Base-by-base conservation (phyloP, 1,284 basidiomycete genomes). In the Austroboletus novae-zelandiae region DNA sequence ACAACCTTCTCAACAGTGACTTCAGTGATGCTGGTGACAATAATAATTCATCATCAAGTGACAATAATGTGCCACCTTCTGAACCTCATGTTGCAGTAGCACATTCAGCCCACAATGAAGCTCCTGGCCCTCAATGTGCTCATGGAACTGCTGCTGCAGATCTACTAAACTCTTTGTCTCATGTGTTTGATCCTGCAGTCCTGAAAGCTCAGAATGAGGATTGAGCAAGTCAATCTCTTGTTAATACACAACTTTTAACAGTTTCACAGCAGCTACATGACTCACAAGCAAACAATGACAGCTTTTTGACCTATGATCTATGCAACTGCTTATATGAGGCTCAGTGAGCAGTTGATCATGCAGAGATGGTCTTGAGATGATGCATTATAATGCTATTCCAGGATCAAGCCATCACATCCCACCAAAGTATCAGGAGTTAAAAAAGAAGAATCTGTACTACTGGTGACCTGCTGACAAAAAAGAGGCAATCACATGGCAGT, bases 1-100 rank as follows among this genome's bases (percentile, higher is more conserved):
- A 55, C 3, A 57, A 65, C 8, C 45, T 73, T 17, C 48, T 68
- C 40, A 61, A 71, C 53, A 51, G 52, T 34, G 62, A 67, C 11
- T 46, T 46, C 29, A 13, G 40, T 14, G 31, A 40, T 29, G 7
- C 2, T 40, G 18, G 25, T 32, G 7, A 14, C 14, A n/a, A 32
- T 40, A 18, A 10, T 7, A 14, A 3, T 13, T 14, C 2, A 20
- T 10, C 27, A 9, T 46, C 29, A 4, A 40, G 45, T 32, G 37
- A 40, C 15, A 29, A 27, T 7, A 29, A 32, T 9, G 17, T 8
- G 14, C 8, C 17, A 32, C 29, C 20, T 2, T 18, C 17, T 1
- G 17, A 46, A 23, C 36, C 36, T n/a, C 4, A 8, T 40, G 37
- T 46, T 15, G 45, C 29, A 9, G 18, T 46, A 10, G 36, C 36